Evolutionary conservation across 2,329 filamentous ascomycete species (phyloP).

Genomic region (Metarhizium sp.): DNA sequence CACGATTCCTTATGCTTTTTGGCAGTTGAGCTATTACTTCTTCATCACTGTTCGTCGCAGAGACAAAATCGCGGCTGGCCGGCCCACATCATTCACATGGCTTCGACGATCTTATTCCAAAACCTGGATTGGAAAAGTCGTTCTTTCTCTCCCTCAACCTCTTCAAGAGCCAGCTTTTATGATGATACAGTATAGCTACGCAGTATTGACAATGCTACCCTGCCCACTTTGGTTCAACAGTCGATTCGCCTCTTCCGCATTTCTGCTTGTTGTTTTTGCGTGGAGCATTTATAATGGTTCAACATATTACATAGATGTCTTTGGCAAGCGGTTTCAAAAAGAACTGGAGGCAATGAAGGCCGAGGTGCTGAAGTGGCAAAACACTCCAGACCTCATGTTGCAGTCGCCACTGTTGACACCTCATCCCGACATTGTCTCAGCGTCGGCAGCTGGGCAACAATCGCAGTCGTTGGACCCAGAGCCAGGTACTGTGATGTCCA

Average conservation of each 20-base stretch:
- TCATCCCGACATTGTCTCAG: constrained; percentile 14
- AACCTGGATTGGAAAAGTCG: constrained; percentile 77
- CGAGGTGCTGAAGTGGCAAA: constrained; percentile 86
- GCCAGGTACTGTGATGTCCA: neutral
- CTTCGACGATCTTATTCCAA: constrained; percentile 84
- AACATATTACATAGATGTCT: constrained; percentile 97
- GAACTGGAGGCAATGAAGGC: constrained; percentile 82
- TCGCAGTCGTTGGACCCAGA: constrained; percentile 10
- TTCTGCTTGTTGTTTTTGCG: constrained; percentile 73
- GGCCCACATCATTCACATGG: constrained; percentile 97
- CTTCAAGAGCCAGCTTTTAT: constrained; percentile 90
- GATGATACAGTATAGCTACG: constrained; percentile 89
- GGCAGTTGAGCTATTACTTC: constrained; percentile 90
- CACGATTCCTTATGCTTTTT: constrained; percentile 81
- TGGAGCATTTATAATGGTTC: constrained; percentile 97
- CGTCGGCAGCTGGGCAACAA: constrained; percentile 7
- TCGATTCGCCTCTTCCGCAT: constrained; percentile 65
- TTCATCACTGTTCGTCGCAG: constrained; percentile 91
- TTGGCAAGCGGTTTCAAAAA: constrained; percentile 93
- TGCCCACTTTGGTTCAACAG: constrained; percentile 94
- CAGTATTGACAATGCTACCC: constrained; percentile 84
- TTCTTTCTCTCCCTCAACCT: constrained; percentile 63
- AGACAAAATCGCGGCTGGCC: constrained; percentile 90
- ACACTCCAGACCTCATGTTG: constrained; percentile 37
- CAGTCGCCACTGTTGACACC: constrained; percentile 25